Conservation (phyloP, 202 grass and related monocot genomes). For the Hordeum pubiflorum region DNA sequence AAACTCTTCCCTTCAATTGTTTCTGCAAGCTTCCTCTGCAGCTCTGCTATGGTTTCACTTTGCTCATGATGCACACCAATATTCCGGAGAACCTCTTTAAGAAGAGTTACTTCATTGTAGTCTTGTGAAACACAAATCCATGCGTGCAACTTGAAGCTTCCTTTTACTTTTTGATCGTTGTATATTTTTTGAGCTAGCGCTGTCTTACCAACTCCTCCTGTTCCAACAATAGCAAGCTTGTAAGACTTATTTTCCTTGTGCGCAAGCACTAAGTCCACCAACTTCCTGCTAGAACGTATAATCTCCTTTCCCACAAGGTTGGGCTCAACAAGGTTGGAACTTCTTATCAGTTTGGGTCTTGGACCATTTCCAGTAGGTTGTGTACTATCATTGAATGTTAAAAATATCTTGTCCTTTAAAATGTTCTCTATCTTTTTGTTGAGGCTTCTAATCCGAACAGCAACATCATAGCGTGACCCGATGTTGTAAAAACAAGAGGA, state of each 20-base stretch:
- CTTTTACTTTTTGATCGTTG: background rate
- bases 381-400: background rate
- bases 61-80: background rate
- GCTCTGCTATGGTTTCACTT: background rate
- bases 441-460: background rate
- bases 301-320: conserved; percentile 32
- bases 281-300: background rate
- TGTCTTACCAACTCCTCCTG: conserved; percentile 43
- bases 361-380: background rate
- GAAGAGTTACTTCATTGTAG: background rate
- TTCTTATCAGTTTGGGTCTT: background rate
- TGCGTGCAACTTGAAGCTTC: background rate
- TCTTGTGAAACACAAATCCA: background rate
- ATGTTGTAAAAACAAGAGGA: background rate
- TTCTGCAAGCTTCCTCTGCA: background rate
- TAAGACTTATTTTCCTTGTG: background rate
- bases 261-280: background rate
- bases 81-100: conserved; percentile 11
- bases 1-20: background rate
- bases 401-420: background rate
- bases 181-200: conserved; percentile 8
- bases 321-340: background rate
- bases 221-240: conserved; percentile 34
- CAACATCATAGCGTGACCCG: background rate
- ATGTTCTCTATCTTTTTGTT: conserved; percentile 29